Conservation (phyloP, 345 rosid genomes). For the Corymbia maculata region DNA sequence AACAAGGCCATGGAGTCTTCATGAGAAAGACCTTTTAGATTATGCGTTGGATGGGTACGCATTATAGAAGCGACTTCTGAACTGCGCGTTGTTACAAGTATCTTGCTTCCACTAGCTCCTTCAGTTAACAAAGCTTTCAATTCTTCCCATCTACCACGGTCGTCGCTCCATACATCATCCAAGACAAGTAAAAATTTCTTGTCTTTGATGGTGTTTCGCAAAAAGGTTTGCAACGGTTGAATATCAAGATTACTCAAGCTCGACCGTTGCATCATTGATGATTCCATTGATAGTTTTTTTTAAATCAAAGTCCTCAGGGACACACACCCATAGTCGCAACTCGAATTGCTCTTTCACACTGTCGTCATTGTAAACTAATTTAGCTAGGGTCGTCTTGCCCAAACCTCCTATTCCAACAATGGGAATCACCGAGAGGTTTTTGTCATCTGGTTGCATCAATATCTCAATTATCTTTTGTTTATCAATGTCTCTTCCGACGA, state of each 20-base stretch:
- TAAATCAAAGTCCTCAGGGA: background rate
- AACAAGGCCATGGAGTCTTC: background rate
- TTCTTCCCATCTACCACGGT: background rate
- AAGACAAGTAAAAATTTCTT: background rate
- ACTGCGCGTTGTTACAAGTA: background rate
- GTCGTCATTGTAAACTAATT: background rate
- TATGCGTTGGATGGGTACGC: background rate
- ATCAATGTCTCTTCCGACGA: background rate
- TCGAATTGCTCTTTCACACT: background rate
- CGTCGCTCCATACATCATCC: background rate
- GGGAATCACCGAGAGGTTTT: background rate
- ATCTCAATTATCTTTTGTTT: background rate
- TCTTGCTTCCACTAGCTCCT: background rate
- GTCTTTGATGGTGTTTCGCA: background rate
- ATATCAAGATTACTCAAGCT: background rate
- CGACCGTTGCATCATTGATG: background rate
- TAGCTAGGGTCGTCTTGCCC: background rate
- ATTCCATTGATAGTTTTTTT: fast-evolving
- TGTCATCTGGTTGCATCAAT: fast-evolving
- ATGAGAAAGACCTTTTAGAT: background rate
- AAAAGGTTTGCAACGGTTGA: fast-evolving
- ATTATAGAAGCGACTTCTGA: background rate
- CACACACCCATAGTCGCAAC: background rate
- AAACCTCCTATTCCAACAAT: background rate
- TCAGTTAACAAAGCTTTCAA: background rate